Evolutionary conservation across 345 rosid genomes (phyloP).

Genomic region (Pistacia vera): DNA sequence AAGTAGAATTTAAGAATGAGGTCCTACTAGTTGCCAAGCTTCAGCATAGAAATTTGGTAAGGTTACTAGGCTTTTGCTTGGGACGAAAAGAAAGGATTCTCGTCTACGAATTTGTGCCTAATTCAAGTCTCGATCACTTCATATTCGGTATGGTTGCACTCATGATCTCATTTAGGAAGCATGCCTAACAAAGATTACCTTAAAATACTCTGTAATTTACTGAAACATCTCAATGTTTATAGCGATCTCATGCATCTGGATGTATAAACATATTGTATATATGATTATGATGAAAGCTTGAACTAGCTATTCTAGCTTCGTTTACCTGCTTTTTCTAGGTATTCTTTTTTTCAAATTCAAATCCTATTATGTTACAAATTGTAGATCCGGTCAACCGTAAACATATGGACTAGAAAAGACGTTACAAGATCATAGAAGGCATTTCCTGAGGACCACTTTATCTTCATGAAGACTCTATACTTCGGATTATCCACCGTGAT

Average conservation of each 20-base stretch:
- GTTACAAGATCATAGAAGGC: constrained; percentile 33
- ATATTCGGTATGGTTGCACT: constrained; percentile 37
- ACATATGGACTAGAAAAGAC: constrained; percentile 29
- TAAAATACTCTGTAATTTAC: neutral
- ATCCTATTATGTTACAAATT: neutral
- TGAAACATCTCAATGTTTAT: neutral
- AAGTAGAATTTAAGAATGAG: constrained; percentile 53
- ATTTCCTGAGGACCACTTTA: constrained; percentile 39
- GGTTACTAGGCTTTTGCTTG: constrained; percentile 54
- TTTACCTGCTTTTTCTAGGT: neutral
- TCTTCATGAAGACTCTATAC: constrained; percentile 41
- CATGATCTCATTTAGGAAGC: neutral
- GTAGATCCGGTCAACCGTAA: constrained; percentile 27
- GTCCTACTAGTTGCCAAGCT: constrained; percentile 52
- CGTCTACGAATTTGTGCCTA: constrained; percentile 52
- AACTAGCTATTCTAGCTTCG: neutral
- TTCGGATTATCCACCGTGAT: constrained; percentile 42
- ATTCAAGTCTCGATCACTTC: constrained; percentile 45
- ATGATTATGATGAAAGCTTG: neutral
- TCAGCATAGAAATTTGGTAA: constrained; percentile 61
- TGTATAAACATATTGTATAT: neutral
- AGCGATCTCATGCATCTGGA: neutral
- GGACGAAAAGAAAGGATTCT: constrained; percentile 46
- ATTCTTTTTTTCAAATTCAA: neutral
- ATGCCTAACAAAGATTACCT: neutral